Conservation (phyloP, 169 alveolate genomes). For the Plasmodium chabaudi region DNA sequence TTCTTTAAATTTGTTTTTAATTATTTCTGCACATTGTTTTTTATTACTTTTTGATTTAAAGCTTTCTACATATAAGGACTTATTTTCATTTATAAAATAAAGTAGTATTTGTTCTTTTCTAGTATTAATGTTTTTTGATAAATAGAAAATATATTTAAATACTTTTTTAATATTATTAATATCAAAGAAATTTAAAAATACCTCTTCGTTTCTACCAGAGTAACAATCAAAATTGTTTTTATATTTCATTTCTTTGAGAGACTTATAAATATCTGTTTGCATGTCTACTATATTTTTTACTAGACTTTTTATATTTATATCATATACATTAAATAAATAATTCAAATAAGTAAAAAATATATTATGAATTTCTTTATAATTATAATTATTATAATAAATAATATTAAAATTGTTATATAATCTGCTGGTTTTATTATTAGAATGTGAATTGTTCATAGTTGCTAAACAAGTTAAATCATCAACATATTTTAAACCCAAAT, state of each 20-base stretch:
- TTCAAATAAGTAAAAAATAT: constrained; percentile 39
- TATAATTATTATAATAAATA: constrained; percentile 62
- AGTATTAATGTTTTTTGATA: constrained; percentile 64
- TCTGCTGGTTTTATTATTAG: constrained; percentile 19
- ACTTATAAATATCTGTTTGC: constrained; percentile 62
- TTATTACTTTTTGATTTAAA: constrained; percentile 33
- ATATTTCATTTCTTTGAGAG: constrained; percentile 35
- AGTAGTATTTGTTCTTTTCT: constrained; percentile 70
- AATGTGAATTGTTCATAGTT: constrained; percentile 64
- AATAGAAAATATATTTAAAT: constrained; percentile 37
- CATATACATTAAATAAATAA: constrained; percentile 42
- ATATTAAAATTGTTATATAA: constrained; percentile 60
- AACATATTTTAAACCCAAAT: constrained; percentile 30
- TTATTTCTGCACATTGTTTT: constrained; percentile 45
- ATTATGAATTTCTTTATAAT: constrained; percentile 49
- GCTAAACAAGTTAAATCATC: constrained; percentile 70
- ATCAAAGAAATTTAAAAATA: constrained; percentile 31
- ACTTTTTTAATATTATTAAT: constrained; percentile 50
- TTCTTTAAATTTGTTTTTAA: constrained; percentile 34
- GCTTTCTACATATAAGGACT: constrained; percentile 68
- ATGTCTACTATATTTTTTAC: constrained; percentile 13
- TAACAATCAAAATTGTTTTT: not conserved
- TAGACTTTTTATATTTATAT: constrained; percentile 61
- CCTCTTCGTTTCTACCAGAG: constrained; percentile 13
- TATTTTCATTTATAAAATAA: constrained; percentile 65